These are phyloP conservation scores for Pleurotus tuber-regium DNA, from an alignment of 768 basidiomycete species.

Conservation along the genomic window DNA sequence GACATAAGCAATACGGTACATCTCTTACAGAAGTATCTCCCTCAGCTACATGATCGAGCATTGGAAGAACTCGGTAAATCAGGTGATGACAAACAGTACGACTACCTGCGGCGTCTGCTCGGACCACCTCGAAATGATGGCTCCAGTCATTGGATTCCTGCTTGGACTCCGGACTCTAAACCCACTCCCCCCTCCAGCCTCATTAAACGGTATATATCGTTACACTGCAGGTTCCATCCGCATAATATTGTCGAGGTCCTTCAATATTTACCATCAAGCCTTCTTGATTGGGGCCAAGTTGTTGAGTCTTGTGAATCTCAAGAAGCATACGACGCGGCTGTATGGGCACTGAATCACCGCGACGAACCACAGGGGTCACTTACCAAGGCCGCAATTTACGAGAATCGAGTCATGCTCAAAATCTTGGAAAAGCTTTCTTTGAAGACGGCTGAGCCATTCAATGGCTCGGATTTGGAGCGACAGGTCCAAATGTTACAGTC, in stretches of 20 bases:
- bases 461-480: slow-evolving; percentile 25
- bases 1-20: slow-evolving; percentile 67
- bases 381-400: slow-evolving; percentile 58
- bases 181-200: slow-evolving; percentile 46
- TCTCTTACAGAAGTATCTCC: slow-evolving; percentile 67
- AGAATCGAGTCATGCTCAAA: slow-evolving; percentile 44
- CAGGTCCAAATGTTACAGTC: slow-evolving; percentile 50
- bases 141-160: slow-evolving; percentile 16
- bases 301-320: slow-evolving; percentile 64
- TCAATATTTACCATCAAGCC: slow-evolving; percentile 46
- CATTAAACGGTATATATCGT: slow-evolving; percentile 60
- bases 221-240: slow-evolving; percentile 75
- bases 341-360: slow-evolving; percentile 74
- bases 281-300: slow-evolving; percentile 55
- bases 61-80: slow-evolving; percentile 46
- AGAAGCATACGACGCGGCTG: slow-evolving; percentile 68
- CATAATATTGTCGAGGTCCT: slow-evolving; percentile 60
- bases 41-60: slow-evolving; percentile 64
- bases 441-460: slow-evolving; percentile 10
- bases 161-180: slow-evolving; percentile 31
- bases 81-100: slow-evolving; percentile 55
- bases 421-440: slow-evolving; percentile 38
- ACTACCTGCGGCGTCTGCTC: slow-evolving; percentile 77
- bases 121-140: slow-evolving; percentile 50
- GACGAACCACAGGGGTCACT: slow-evolving; percentile 68